A percentile compares a stretch with the other conserved stretches of the same genome.
Conservation (phyloP, 2,329 filamentous ascomycete species). For the Dothideomycetes sp. region DNA sequence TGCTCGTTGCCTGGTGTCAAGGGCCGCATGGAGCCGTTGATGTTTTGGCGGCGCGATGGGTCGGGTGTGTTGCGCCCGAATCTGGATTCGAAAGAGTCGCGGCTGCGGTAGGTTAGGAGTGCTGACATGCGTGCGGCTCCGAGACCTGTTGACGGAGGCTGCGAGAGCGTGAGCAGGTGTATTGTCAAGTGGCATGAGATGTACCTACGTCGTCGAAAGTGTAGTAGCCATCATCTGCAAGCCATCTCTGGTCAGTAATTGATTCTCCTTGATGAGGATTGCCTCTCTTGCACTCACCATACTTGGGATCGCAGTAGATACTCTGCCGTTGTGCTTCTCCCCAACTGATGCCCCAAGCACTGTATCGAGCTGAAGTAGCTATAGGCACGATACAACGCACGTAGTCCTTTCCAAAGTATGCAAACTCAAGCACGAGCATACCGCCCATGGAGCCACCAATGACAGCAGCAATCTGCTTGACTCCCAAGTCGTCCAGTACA, state of each 20-base stretch:
- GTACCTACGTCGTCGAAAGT: conserved; percentile 55
- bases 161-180: not conserved
- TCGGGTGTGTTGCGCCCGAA: conserved; percentile 92
- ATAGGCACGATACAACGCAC: conserved; percentile 74
- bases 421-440: conserved; percentile 87
- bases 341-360: conserved; percentile 87
- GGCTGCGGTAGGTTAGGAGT: conserved; percentile 87
- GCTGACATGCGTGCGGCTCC: conserved; percentile 96
- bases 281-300: conserved; percentile 31
- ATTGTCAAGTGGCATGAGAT: too few relatives aligned
- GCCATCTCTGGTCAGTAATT: conserved; percentile 5
- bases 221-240: conserved; percentile 90
- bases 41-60: conserved; percentile 71
- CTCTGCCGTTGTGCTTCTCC: conserved; percentile 80
- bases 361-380: conserved; percentile 74
- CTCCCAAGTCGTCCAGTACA: conserved; percentile 69
- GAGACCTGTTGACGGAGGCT: conserved; percentile 71
- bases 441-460: conserved; percentile 80
- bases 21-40: conserved; percentile 53
- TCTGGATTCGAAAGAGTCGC: conserved; percentile 91
- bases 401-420: conserved; percentile 81
- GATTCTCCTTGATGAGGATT: not conserved
- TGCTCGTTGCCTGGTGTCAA: conserved; percentile 35
- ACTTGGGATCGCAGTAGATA: conserved; percentile 97
- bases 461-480: conserved; percentile 67